Base-by-base conservation (phyloP, 371 early-diverging fungal genomes). In the Dinochytrium kinnereticum region DNA sequence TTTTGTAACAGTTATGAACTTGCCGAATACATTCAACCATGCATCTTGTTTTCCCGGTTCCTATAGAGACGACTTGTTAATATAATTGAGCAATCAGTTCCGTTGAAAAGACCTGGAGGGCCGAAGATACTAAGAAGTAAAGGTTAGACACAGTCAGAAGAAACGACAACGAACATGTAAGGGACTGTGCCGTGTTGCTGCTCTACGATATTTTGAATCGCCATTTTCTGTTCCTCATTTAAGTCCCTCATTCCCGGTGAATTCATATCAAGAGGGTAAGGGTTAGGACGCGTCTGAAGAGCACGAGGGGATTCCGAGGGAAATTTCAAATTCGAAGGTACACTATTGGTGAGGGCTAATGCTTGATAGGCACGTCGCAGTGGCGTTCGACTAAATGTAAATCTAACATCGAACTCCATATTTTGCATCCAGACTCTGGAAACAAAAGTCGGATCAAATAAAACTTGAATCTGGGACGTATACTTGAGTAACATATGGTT, bases 11-110 rank as follows among this genome's bases (percentile, higher is more conserved):
- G 37, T 31, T 21, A 10, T 50, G 36, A 31, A 59, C 21, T 53
- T 68, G 69, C 5, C 33, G 31, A 28, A 65, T 65, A 30, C 72
- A 72, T 50, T 72, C 66, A 5, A 66, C 67, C 1, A 71, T 13
- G 39, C 66, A 37, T 59, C 49, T 69, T 33, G 77, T 77, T 57
- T 77, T 77, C 0, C 77, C 77, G 10, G 77, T 77, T 19, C 77
- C 77, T 10, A 72, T 33, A n/a, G n/a, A n/a, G n/a, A n/a, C n/a
- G n/a, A n/a, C n/a, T n/a, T n/a, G n/a, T n/a, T n/a, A 73, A 77
- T 2, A 77, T 69, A 3, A 21, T 66, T n/a, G 24, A 38, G 19
- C 10, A 33, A 55, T 13, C 15, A 13, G 30, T 7, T 13, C 28
- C 49, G 13, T 49, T 53, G 24, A 53, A 5, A 10, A 37, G 2